These are phyloP conservation scores for Neoconidiobolus thromboides DNA, from an alignment of 371 early-diverging fungal species.

Conservation along the genomic window DNA sequence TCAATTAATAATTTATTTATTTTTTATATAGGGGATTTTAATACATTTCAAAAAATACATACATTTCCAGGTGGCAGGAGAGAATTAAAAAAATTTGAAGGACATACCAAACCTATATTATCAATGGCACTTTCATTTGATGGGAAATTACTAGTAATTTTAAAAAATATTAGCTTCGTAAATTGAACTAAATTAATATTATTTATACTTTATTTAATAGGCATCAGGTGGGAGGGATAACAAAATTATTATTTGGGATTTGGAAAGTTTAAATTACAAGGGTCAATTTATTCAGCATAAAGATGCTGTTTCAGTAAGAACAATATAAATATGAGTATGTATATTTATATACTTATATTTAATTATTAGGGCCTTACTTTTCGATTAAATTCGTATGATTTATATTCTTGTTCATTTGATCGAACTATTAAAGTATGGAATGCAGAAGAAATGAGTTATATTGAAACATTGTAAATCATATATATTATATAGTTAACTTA, in stretches of 20 bases:
- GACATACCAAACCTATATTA: conserved; percentile 69
- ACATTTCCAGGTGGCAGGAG: conserved; percentile 52
- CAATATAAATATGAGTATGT: not conserved
- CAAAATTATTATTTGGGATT: conserved; percentile 79
- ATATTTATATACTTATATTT: too few relatives aligned
- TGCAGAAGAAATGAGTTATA: conserved; percentile 68
- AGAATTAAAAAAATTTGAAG: conserved; percentile 44
- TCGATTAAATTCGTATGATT: conserved; percentile 54
- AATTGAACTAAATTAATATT: too few relatives aligned
- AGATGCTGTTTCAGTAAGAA: conserved; percentile 55
- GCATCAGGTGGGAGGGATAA: conserved; percentile 76
- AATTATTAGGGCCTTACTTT: conserved; percentile 51
- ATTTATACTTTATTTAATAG: not conserved
- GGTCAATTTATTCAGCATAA: conserved; percentile 69
- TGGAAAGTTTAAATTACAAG: conserved; percentile 42
- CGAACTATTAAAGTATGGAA: conserved; percentile 94
- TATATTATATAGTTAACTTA: not conserved
- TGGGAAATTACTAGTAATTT: conserved; percentile 51
- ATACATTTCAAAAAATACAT: conserved; percentile 31
- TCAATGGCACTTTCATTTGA: conserved; percentile 66
- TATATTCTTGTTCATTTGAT: conserved; percentile 82
- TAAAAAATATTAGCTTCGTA: not conserved
- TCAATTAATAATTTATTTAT: not conserved
- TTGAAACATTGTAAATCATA: conserved; percentile 61
- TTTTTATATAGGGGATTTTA: conserved; percentile 27